Evolutionary conservation across 2,329 filamentous ascomycete genomes (phyloP).

Genomic region (Fusarium irregulare): DNA sequence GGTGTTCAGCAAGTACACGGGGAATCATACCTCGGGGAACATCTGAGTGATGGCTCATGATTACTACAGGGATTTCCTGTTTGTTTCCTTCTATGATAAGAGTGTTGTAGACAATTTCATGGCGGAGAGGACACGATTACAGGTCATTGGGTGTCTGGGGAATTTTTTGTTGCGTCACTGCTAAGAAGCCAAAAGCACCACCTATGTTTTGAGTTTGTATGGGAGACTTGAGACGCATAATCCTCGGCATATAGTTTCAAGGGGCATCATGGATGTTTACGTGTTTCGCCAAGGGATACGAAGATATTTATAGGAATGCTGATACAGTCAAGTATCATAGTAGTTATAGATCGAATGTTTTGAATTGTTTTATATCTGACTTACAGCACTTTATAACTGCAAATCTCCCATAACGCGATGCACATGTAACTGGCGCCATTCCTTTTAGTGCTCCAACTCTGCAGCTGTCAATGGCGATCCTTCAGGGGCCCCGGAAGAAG

Average conservation of each 20-base stretch:
- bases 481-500: constrained; percentile 28
- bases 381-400: neutral
- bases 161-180: constrained; percentile 44
- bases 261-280: constrained; percentile 5
- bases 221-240: constrained; percentile 39
- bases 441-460: constrained; percentile 26
- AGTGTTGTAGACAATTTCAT: constrained; percentile 39
- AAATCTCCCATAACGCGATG: constrained; percentile 3
- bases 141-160: constrained; percentile 1
- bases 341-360: too few relatives aligned
- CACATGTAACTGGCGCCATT: constrained; percentile 23
- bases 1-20: neutral
- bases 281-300: constrained; percentile 10
- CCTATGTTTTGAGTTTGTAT: constrained; percentile 39
- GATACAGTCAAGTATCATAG: neutral
- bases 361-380: neutral
- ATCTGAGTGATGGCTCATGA: constrained; percentile 36
- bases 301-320: constrained; percentile 2
- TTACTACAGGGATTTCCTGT: constrained; percentile 22
- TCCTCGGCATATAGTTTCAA: constrained; percentile 43
- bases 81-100: constrained; percentile 31
- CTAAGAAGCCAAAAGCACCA: constrained; percentile 15
- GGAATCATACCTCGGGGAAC: constrained; percentile 36
- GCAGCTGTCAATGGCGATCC: constrained; percentile 40
- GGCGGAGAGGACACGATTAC: constrained; percentile 44